These are phyloP conservation scores for Alternaria tenuissima DNA, from an alignment of 2,329 filamentous ascomycete species.

Conservation along the genomic window DNA sequence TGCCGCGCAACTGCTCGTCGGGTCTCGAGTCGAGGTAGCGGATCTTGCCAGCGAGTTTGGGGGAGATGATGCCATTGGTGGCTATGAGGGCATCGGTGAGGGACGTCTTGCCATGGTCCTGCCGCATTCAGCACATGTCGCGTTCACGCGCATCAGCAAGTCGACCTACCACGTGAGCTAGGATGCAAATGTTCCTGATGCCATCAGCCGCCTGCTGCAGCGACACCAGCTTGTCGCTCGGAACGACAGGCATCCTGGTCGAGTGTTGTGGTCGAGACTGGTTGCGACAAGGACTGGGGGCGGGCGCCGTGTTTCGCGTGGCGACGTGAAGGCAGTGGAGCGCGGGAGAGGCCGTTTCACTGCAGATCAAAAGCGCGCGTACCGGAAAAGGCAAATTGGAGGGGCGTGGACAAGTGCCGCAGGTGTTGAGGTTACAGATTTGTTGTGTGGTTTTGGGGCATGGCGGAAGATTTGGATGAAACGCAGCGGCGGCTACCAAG, in stretches of 20 bases:
- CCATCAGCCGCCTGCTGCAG: slow-evolving; percentile 88
- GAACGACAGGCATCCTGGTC: slow-evolving; percentile 83
- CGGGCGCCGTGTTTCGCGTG: slow-evolving; percentile 9
- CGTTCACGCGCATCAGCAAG: background rate
- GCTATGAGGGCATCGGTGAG: slow-evolving; percentile 94
- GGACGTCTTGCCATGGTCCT: slow-evolving; percentile 96
- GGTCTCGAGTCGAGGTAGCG: slow-evolving; percentile 95
- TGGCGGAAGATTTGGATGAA: slow-evolving; percentile 26
- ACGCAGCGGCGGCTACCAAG: slow-evolving; percentile 3
- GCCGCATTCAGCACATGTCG: slow-evolving; percentile 53
- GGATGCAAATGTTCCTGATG: slow-evolving; percentile 73
- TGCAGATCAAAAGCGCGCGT: slow-evolving; percentile 1
- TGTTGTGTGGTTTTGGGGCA: slow-evolving; percentile 23
- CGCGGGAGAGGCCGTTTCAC: slow-evolving; percentile 18
- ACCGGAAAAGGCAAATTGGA: slow-evolving; percentile 7
- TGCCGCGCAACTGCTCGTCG: slow-evolving; percentile 93
- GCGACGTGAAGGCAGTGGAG: background rate
- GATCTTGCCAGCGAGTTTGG: slow-evolving; percentile 96
- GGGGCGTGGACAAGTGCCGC: slow-evolving; percentile 10
- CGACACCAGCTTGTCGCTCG: slow-evolving; percentile 85
- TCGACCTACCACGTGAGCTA: slow-evolving; percentile 23
- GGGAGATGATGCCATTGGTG: slow-evolving; percentile 99
- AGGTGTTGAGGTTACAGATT: slow-evolving; percentile 5
- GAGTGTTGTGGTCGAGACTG: slow-evolving; percentile 1
- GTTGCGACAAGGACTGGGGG: background rate